A percentile compares a stretch with the other conserved stretches of the same genome.
phyloP scores from a whole-genome alignment of 1,139 yeast genomes.

The Meyerozyma athensensis region DNA sequence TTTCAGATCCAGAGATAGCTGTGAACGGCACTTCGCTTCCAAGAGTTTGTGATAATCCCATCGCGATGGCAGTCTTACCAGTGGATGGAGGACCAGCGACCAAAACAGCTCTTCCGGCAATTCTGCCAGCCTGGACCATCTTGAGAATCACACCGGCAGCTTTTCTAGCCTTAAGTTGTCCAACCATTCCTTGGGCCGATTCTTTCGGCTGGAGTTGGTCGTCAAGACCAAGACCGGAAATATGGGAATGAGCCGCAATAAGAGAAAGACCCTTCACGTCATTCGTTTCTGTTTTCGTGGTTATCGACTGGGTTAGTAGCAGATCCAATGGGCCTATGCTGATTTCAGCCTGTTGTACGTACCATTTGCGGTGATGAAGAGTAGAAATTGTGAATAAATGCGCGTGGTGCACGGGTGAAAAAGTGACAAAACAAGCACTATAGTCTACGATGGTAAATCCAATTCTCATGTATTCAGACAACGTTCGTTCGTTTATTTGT shows the following conservation, averaged over 20 bases:
- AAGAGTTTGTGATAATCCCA: conserved; percentile 87
- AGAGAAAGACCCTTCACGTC: conserved; percentile 58
- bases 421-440: neutral
- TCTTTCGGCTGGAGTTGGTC: conserved; percentile 82
- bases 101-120: conserved; percentile 94
- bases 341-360: conserved; percentile 8
- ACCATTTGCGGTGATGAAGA: conserved; percentile 8
- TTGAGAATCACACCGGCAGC: conserved; percentile 93
- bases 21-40: conserved; percentile 95
- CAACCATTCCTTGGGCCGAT: conserved; percentile 92
- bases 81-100: conserved; percentile 99
- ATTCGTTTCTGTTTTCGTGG: conserved; percentile 35
- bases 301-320: conserved; percentile 20
- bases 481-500: no score
- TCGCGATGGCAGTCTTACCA: conserved; percentile 98
- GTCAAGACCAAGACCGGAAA: conserved; percentile 90
- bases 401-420: neutral
- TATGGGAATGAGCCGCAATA: conserved; percentile 96
- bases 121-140: conserved; percentile 89
- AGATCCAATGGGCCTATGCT: no score
- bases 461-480: no score
- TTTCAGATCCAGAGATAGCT: conserved; percentile 89
- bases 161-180: conserved; percentile 88
- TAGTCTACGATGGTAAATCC: no score
- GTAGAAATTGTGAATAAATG: conserved; percentile 1